Evolutionary conservation across 2,329 filamentous ascomycete genomes (phyloP).

Genomic region (Pyricularia sp.): DNA sequence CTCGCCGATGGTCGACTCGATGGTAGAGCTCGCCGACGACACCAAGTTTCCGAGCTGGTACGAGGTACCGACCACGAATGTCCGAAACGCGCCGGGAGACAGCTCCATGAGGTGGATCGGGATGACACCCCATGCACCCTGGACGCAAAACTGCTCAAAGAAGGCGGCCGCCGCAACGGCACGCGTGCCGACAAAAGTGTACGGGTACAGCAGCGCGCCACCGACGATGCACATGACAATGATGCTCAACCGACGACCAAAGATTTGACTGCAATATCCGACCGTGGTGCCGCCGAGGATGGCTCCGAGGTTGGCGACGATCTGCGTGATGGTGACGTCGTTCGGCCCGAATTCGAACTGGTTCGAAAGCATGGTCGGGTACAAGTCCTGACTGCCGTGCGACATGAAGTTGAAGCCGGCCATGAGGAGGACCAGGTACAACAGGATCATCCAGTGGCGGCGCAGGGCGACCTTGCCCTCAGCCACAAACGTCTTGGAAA

Average conservation of each 20-base stretch:
- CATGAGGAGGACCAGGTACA: slow-evolving; percentile 81
- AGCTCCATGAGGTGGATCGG: slow-evolving; percentile 69
- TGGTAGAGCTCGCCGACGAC: slow-evolving; percentile 62
- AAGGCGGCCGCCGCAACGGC: slow-evolving; percentile 71
- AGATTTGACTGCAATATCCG: slow-evolving; percentile 59
- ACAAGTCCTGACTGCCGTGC: slow-evolving; percentile 34
- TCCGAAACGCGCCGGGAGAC: slow-evolving; percentile 60
- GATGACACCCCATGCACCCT: slow-evolving; percentile 58
- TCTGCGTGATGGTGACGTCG: slow-evolving; percentile 46
- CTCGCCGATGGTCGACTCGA: slow-evolving; percentile 68
- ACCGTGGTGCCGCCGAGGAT: slow-evolving; percentile 58
- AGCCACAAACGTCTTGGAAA: slow-evolving; percentile 42
- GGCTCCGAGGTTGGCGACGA: slow-evolving; percentile 63
- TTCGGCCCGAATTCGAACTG: slow-evolving; percentile 5
- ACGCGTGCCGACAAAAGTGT: slow-evolving; percentile 58
- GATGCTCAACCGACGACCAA: slow-evolving; percentile 61
- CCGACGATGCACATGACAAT: slow-evolving; percentile 55
- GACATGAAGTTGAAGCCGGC: slow-evolving; percentile 79
- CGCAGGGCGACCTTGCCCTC: slow-evolving; percentile 73
- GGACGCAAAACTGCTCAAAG: slow-evolving; percentile 65
- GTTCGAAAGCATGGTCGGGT: slow-evolving; percentile 45
- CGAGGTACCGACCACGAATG: slow-evolving; percentile 60
- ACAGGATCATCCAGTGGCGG: slow-evolving; percentile 69
- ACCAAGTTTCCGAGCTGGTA: slow-evolving; percentile 73
- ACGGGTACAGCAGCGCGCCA: slow-evolving; percentile 64